These are phyloP conservation scores for Mallotus japonicus DNA, from an alignment of 441 rosid species.

Conservation along the genomic window DNA sequence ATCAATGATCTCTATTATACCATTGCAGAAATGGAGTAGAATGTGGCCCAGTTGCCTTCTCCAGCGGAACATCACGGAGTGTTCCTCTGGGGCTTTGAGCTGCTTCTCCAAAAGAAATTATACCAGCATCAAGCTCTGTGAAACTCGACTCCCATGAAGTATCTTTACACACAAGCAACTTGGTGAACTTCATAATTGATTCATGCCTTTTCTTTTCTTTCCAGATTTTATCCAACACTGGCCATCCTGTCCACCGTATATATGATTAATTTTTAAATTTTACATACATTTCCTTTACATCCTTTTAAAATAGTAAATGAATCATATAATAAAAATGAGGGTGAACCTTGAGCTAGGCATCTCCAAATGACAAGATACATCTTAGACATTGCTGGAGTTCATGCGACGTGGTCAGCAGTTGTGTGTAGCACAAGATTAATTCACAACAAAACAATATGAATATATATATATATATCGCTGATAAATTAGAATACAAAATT, in stretches of 20 bases:
- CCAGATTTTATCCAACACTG: constrained; percentile 5
- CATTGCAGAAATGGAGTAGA: no score
- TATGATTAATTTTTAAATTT: no score
- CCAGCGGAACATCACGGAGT: not conserved
- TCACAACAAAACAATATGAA: no score
- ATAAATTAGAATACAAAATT: no score
- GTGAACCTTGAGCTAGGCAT: not conserved
- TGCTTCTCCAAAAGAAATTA: not conserved
- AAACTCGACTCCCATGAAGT: constrained; percentile 11
- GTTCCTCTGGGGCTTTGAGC: not conserved
- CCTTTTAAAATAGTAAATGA: no score
- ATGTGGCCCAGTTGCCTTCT: not conserved
- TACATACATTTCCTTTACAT: no score
- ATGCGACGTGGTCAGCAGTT: not conserved
- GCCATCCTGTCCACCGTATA: constrained; percentile 8
- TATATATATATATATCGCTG: no score
- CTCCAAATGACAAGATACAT: not conserved
- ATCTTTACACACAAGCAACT: constrained; percentile 19
- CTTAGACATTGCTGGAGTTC: not conserved
- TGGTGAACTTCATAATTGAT: not conserved
- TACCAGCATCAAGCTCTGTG: not conserved
- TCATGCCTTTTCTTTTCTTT: constrained; percentile 16
- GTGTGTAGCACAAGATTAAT: no score
- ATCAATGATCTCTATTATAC: no score
- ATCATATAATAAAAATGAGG: not conserved